A percentile compares a stretch with the other conserved stretches of the same genome.
These are phyloP conservation scores for Grosmannia huntii DNA, from an alignment of 2,329 filamentous ascomycete genomes.

Conservation along the genomic window DNA sequence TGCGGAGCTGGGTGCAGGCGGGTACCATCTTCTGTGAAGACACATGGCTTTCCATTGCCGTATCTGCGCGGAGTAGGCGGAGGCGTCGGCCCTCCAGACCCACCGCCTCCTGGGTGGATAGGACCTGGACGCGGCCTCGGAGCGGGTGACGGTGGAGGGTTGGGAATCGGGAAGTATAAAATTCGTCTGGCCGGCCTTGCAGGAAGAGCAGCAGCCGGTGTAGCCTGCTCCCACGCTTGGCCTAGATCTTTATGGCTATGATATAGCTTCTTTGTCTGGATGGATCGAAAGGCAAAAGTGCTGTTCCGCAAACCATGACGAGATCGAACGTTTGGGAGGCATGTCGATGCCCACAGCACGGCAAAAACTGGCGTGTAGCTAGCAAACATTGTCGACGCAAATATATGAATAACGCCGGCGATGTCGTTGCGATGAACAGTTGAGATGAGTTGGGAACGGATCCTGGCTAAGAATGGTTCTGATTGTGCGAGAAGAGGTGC, in stretches of 20 bases:
- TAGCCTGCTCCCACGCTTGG: too few species aligned
- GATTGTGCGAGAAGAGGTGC: not conserved
- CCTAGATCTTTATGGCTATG: not conserved
- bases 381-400: not conserved
- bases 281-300: not conserved
- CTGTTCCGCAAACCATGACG: not conserved
- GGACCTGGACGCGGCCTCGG: slow-evolving; percentile 9
- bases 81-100: slow-evolving; percentile 9
- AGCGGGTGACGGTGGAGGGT: slow-evolving; percentile 3
- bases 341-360: not conserved
- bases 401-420: not conserved
- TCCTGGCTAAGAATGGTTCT: not conserved
- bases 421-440: not conserved
- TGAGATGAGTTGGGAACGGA: not conserved
- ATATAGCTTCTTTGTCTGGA: not conserved
- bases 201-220: not conserved
- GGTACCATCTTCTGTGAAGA: not conserved
- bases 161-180: not conserved
- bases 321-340: not conserved
- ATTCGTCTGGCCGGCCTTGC: not conserved
- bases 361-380: not conserved
- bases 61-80: slow-evolving; percentile 7
- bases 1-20: not conserved
- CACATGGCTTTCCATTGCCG: not conserved
- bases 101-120: slow-evolving; percentile 7